Evolutionary conservation across 1,139 yeast species (phyloP).

Genomic region (Debaryomyces fabryi): DNA sequence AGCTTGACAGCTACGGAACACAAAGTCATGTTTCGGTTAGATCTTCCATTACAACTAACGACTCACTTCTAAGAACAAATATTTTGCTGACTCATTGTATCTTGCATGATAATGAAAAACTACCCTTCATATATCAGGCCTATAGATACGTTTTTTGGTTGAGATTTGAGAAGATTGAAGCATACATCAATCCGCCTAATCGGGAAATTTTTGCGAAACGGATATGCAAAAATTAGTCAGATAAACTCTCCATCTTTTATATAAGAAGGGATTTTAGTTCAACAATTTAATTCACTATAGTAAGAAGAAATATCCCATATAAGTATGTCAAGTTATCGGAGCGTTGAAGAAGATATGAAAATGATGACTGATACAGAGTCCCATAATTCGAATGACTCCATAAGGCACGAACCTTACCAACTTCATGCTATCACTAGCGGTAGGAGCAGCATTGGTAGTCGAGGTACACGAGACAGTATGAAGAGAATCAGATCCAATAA

Average conservation of each 20-base stretch:
- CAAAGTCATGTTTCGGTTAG: not conserved
- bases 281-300: not conserved
- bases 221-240: not conserved
- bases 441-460: not conserved
- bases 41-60: not conserved
- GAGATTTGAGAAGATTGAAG: not conserved
- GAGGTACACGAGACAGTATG: not conserved
- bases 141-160: not conserved
- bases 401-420: not conserved
- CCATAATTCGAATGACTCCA: not conserved
- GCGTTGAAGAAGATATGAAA: not conserved
- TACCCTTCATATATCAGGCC: not conserved
- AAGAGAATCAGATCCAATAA: conserved; percentile 16
- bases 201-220: not conserved
- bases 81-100: not conserved
- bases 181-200: not conserved
- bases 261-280: not conserved
- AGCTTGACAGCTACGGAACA: not conserved
- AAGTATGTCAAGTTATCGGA: not conserved
- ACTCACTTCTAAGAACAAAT: not conserved
- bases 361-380: conserved; percentile 1
- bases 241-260: not conserved
- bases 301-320: not conserved
- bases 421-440: conserved; percentile 3
- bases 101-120: not conserved